Evolutionary conservation across 768 basidiomycete genomes (phyloP).

Genomic region (Cantharellus cinnabarinus): DNA sequence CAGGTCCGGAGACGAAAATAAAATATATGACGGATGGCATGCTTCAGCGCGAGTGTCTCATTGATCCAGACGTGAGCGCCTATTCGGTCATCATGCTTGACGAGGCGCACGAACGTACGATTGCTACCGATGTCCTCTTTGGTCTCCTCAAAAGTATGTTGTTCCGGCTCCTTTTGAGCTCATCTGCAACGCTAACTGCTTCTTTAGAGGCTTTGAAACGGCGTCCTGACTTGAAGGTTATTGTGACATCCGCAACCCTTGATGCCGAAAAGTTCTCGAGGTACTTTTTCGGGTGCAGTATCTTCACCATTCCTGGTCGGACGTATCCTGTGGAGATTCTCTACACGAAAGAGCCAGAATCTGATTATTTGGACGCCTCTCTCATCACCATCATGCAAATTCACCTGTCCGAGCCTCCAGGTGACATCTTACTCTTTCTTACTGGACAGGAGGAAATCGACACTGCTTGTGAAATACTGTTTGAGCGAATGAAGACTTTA

Average conservation of each 20-base stretch:
- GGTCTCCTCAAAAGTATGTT: slow-evolving; percentile 71
- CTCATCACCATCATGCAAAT: slow-evolving; percentile 99
- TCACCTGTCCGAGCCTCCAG: slow-evolving; percentile 92
- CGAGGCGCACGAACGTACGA: slow-evolving; percentile 96
- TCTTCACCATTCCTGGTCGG: slow-evolving; percentile 98
- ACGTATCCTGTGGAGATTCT: slow-evolving; percentile 96
- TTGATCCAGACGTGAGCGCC: slow-evolving; percentile 80
- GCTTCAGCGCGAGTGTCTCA: slow-evolving; percentile 89
- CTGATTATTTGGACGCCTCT: slow-evolving; percentile 92
- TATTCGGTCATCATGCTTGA: slow-evolving; percentile 97
- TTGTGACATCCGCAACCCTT: slow-evolving; percentile 96
- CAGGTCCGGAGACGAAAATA: slow-evolving; percentile 94
- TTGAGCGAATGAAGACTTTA: slow-evolving; percentile 95
- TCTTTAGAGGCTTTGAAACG: slow-evolving; percentile 76
- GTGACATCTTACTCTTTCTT: slow-evolving; percentile 89
- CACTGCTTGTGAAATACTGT: slow-evolving; percentile 90
- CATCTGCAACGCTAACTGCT: slow-evolving; percentile 9
- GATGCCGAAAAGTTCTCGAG: slow-evolving; percentile 99
- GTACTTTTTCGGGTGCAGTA: slow-evolving; percentile 97
- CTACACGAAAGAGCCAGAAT: slow-evolving; percentile 98
- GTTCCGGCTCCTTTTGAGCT: slow-evolving; percentile 17
- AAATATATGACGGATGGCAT: slow-evolving; percentile 99
- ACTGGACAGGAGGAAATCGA: slow-evolving; percentile 99
- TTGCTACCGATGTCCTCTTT: slow-evolving; percentile 95
- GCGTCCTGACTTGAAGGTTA: slow-evolving; percentile 87